phyloP scores from a whole-genome alignment of 805 yeast species.

The Candida vaughaniae region DNA sequence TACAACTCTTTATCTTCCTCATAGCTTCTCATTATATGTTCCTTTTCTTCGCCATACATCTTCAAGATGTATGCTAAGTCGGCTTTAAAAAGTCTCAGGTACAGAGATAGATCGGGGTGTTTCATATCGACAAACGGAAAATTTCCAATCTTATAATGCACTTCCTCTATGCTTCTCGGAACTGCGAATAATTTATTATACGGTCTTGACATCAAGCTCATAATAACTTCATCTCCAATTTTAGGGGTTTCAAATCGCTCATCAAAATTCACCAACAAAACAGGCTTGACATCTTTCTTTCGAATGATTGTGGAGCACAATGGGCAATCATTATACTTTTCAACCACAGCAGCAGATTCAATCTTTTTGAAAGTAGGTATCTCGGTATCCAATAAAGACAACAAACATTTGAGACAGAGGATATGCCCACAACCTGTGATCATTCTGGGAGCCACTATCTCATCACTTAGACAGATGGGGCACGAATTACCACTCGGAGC shows the following conservation, averaged over 20 bases:
- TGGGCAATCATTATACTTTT: slow-evolving; percentile 72
- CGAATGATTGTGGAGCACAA: slow-evolving; percentile 61
- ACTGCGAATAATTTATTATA: slow-evolving; percentile 50
- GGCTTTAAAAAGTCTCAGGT: slow-evolving; percentile 70
- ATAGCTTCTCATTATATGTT: slow-evolving; percentile 47
- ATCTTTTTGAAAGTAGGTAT: slow-evolving; percentile 38
- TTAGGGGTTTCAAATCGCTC: slow-evolving; percentile 59
- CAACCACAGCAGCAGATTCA: slow-evolving; percentile 35
- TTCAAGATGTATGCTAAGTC: slow-evolving; percentile 51
- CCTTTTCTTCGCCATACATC: slow-evolving; percentile 61
- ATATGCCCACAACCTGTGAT: slow-evolving; percentile 87
- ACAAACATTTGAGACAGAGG: slow-evolving; percentile 78
- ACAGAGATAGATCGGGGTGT: slow-evolving; percentile 33
- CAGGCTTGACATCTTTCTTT: slow-evolving; percentile 64
- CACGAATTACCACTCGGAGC: slow-evolving; percentile 78
- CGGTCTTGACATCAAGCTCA: slow-evolving; percentile 61
- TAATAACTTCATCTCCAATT: slow-evolving; percentile 50
- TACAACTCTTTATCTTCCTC: slow-evolving; percentile 60
- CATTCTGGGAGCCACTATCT: slow-evolving; percentile 92
- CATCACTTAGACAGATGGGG: slow-evolving; percentile 86
- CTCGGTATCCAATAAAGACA: slow-evolving; percentile 64
- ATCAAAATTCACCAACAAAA: slow-evolving; percentile 46
- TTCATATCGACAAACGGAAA: slow-evolving; percentile 54
- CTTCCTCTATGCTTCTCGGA: slow-evolving; percentile 34
- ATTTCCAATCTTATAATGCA: slow-evolving; percentile 20